Evolutionary conservation across 768 basidiomycete species (phyloP), one percentile per base, ranked within the genome.

Genomic region (Russula sp.): DNA sequence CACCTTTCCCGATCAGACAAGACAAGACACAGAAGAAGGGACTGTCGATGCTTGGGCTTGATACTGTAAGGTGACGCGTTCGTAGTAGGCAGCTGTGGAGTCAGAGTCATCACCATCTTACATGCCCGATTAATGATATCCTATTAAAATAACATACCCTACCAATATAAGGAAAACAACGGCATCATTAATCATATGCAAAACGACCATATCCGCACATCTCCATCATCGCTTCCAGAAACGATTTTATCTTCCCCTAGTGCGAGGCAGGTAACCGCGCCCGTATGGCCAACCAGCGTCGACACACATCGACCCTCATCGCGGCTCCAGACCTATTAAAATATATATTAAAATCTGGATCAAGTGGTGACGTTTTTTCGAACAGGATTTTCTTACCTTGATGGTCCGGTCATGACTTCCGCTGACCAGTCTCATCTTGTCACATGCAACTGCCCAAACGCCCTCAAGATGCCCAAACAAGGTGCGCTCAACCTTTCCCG

Each of bases 401-500:
- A 97, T 90, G n/a, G 94, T 97, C 32, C 93, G 84, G 76, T 97
- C 94, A 72, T 98, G 96, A 71, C 93, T 95, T 8, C 87, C 95
- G 59, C 91, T 94, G 28, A 94, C 94, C 55, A 99, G 78, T 59
- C 96, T 81, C 71, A 98, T 80, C 72, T 93, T 90, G 75, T 99
- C 94, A 68, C 89, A 87, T 26, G 93, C 94, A 34, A 98, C 90
- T 3, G 87, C 88, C 97, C 97, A 99, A 20, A 99, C 94, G 59
- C 97, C 97, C 73, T 99, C 97, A 70, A 98, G 94, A 74, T 98
- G 95, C 1, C 95, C 97, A 74, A 99, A 99, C 66, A 95, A 82
- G 48, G 97, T 98, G 71, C 84, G 80, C 54, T 83, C 77, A 26
- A 86, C 81, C 71, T 87, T 85, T 46, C 89, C 93, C 1, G 87